These are phyloP conservation scores for Conringia planisiliqua DNA, from an alignment of 345 rosid genomes.

Conservation along the genomic window DNA sequence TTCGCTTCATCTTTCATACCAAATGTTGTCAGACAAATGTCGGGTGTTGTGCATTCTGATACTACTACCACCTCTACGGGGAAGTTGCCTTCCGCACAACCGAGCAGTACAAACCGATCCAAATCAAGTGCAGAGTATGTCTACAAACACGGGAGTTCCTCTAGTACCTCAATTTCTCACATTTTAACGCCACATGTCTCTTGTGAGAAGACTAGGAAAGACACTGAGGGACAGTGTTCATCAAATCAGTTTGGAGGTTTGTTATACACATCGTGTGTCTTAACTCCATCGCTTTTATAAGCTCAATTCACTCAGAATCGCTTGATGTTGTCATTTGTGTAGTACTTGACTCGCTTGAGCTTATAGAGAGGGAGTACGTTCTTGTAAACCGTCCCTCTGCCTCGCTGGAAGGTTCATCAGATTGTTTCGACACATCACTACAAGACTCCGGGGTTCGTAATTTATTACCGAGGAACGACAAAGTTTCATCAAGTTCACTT, in stretches of 20 bases:
- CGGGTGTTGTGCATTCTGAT: constrained; percentile 32
- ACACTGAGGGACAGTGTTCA: constrained; percentile 37
- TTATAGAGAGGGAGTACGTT: constrained; percentile 75
- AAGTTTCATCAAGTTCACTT: constrained; percentile 31
- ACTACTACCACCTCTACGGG: constrained; percentile 33
- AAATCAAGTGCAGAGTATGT: constrained; percentile 23
- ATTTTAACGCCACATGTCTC: constrained; percentile 26
- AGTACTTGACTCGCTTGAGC: constrained; percentile 59
- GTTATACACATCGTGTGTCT: constrained; percentile 6
- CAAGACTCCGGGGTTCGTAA: constrained; percentile 42
- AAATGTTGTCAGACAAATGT: constrained; percentile 43
- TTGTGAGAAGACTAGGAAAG: constrained; percentile 36
- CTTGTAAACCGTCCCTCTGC: constrained; percentile 53
- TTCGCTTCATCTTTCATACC: constrained; percentile 18
- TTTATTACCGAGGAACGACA: constrained; percentile 37
- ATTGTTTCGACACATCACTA: constrained; percentile 50
- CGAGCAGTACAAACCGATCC: not conserved
- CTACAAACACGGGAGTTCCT: constrained; percentile 19
- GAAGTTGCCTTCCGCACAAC: constrained; percentile 24
- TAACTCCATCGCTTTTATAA: not conserved
- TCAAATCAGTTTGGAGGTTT: constrained; percentile 47
- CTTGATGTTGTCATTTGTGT: constrained; percentile 17
- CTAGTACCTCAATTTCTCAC: constrained; percentile 33
- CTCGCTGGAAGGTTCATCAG: constrained; percentile 58
- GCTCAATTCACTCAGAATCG: constrained; percentile 12